These are phyloP conservation scores for Xylaria polymorpha DNA, from an alignment of 2,329 filamentous ascomycete species.

Conservation along the genomic window DNA sequence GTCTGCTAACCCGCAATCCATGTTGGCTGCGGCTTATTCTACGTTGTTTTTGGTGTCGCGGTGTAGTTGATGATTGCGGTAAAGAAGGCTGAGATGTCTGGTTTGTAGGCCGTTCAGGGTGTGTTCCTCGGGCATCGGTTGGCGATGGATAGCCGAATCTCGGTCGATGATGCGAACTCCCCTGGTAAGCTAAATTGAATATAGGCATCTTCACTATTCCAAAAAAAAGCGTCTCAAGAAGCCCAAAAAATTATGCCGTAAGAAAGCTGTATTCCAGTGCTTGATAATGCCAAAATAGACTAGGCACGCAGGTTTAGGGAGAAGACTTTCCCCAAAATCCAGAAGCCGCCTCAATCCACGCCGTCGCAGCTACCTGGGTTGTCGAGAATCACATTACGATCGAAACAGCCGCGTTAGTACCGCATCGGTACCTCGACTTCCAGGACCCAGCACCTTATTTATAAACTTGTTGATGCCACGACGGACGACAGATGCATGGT, in stretches of 20 bases:
- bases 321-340: constrained; percentile 33
- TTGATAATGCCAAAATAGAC: constrained; percentile 38
- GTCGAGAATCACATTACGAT: background rate
- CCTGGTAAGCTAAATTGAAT: constrained; percentile 59
- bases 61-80: constrained; percentile 48
- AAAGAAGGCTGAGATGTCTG: constrained; percentile 50
- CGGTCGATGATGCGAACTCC: constrained; percentile 55
- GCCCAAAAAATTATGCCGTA: constrained; percentile 47
- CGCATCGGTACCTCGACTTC: constrained; percentile 7
- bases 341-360: background rate
- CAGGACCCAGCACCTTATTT: background rate
- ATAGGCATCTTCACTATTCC: constrained; percentile 58
- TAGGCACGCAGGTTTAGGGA: constrained; percentile 22
- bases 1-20: constrained; percentile 52
- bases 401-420: constrained; percentile 2
- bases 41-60: constrained; percentile 52
- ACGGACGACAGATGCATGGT: constrained; percentile 2
- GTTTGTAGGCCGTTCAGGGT: constrained; percentile 48
- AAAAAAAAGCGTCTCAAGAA: constrained; percentile 51
- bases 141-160: constrained; percentile 49
- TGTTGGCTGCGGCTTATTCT: constrained; percentile 51
- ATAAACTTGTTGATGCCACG: background rate
- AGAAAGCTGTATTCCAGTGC: constrained; percentile 43
- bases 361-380: constrained; percentile 19
- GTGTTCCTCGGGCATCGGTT: constrained; percentile 38